phyloP scores from a whole-genome alignment of 2,329 filamentous ascomycete genomes.

The Stagonosporopsis chrysanthemi region DNA sequence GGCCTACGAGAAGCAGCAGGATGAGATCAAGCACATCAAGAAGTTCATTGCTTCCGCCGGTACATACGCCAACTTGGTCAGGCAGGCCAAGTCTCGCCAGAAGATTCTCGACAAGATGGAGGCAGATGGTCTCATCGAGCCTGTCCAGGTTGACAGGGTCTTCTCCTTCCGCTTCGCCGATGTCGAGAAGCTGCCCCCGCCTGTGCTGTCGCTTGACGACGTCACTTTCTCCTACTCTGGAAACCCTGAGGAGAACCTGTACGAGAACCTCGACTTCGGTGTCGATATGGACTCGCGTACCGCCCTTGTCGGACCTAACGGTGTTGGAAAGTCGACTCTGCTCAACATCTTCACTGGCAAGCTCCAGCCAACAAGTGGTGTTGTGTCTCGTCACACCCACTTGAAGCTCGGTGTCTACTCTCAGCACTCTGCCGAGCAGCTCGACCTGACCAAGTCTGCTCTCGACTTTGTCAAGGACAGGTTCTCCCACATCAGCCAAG shows the following conservation, averaged over 20 bases:
- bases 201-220: conserved; percentile 93
- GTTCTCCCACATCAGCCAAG: conserved; percentile 86
- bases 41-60: conserved; percentile 99
- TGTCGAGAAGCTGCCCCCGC: conserved; percentile 98
- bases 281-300: conserved; percentile 99
- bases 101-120: conserved; percentile 99
- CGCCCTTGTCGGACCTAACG: conserved; percentile 95
- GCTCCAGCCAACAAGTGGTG: conserved; percentile 81
- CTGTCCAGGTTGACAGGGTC: conserved; percentile 81
- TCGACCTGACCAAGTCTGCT: conserved; percentile 96
- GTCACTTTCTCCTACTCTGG: conserved; percentile 99
- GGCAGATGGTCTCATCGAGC: conserved; percentile 97
- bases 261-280: conserved; percentile 96
- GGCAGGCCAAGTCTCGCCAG: conserved; percentile 98
- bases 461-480: conserved; percentile 98
- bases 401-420: conserved; percentile 98
- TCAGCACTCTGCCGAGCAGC: conserved; percentile 97
- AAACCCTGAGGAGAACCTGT: conserved; percentile 85
- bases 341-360: conserved; percentile 96
- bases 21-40: conserved; percentile 99
- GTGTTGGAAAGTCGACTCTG: conserved; percentile 98
- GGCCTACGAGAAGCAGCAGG: conserved; percentile 98
- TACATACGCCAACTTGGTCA: conserved; percentile 99
- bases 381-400: conserved; percentile 92
- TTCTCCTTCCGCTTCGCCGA: conserved; percentile 99